Evolutionary conservation across 257 asterid genomes (phyloP), one percentile per base, ranked within the genome.

Genomic region (Coffea canephora): DNA sequence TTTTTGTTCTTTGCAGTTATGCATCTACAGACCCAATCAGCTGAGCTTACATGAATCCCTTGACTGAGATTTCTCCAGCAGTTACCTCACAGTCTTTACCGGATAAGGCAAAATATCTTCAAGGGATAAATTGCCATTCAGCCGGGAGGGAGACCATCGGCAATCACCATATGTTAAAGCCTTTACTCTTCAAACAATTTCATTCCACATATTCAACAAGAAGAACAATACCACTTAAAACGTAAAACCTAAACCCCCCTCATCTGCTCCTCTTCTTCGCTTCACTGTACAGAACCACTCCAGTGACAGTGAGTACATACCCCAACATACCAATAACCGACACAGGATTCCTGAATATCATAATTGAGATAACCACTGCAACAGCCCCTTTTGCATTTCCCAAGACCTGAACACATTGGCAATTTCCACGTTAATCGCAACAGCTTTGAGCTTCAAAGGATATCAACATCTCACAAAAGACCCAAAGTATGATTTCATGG

Each of bases 301-400:
- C 88, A 79, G 69, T 73, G 41, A 85, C 77, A 25, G 88, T 85
- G 64, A 85, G 75, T 41, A 76, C 41, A 62, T 85, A 85, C n/a
- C 86, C 88, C 41, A 78, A 80, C 77, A 85, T 80, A 21, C 86
- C 87, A 4, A 74, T 79, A 78, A 85, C 67, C 2, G 88, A 82
- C 65, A 85, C 86, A 4, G 88, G 86, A 69, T 85, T 82, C 74
- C 82, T 82, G 59, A 85, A 85, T 59, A 85, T 79, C 57, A 85
- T 76, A 36, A 82, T 82, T 43, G 86, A 85, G 77, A 85, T 85
- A 10, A 85, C 86, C 27, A 85, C 88, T 39, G 86, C 84, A 49
- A 85, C 82, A 25, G 86, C 86, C 3, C 86, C 86, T 77, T 82
- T 85, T 55, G 88, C 88, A 79, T 85, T 85, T 55, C 88, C 88